Conservation (phyloP, 441 rosid species). For the Sinapis alba region DNA sequence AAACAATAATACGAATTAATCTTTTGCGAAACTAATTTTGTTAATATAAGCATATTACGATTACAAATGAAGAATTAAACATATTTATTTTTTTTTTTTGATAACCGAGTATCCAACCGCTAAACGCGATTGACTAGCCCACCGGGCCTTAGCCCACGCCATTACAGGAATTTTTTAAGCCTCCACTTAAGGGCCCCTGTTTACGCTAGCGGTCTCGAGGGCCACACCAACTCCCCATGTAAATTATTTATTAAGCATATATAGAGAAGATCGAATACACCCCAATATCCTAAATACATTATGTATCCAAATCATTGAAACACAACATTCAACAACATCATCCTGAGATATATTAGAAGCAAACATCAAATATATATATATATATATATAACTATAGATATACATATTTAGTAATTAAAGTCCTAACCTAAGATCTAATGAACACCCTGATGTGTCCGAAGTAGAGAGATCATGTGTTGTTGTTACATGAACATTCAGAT, state of each 20-base stretch:
- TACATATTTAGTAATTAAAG: constrained; percentile 43
- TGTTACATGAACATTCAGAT: constrained; percentile 75
- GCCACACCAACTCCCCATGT: too few relatives aligned
- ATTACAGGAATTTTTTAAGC: too few relatives aligned
- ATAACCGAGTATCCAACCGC: too few relatives aligned
- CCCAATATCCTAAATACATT: constrained; percentile 9
- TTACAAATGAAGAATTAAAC: background rate
- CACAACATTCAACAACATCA: constrained; percentile 33
- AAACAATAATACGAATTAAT: background rate
- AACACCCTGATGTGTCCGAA: constrained; percentile 47
- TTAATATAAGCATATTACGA: background rate
- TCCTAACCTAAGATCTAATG: constrained; percentile 77
- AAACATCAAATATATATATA: constrained; percentile 21
- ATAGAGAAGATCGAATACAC: constrained; percentile 15
- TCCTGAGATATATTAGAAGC: constrained; percentile 1
- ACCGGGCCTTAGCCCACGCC: too few relatives aligned
- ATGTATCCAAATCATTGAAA: constrained; percentile 23
- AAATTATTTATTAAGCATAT: constrained; percentile 25
- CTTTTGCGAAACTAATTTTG: background rate
- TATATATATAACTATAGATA: background rate
- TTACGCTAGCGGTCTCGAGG: too few relatives aligned
- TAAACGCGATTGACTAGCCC: too few relatives aligned
- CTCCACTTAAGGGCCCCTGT: too few relatives aligned
- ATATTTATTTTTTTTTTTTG: constrained; percentile 2
- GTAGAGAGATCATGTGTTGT: constrained; percentile 48